Conservation (phyloP, 73 alveolate species). For the Tetrahymena malaccensis region DNA sequence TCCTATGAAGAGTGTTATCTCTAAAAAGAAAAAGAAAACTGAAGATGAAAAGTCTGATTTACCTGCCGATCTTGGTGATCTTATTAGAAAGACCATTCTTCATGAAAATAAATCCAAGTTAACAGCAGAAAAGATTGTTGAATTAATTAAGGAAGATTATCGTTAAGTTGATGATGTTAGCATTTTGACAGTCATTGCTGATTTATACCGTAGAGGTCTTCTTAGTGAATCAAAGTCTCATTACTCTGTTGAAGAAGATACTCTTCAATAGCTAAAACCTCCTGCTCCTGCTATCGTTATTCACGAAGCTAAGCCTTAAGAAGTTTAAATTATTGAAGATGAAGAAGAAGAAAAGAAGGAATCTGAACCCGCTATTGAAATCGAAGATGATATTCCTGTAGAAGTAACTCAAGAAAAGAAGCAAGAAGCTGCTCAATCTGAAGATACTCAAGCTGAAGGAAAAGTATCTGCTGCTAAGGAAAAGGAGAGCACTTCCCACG, state of each 20-base stretch:
- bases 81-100: background rate
- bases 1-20: background rate
- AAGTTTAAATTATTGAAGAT: background rate
- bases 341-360: background rate
- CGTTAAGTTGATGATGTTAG: background rate
- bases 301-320: background rate
- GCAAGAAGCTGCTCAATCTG: background rate
- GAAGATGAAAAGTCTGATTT: background rate
- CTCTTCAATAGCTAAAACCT: background rate
- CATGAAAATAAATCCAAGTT: background rate
- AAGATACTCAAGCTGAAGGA: background rate
- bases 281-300: background rate
- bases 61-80: background rate
- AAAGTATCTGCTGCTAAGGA: background rate
- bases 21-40: background rate
- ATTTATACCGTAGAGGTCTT: background rate
- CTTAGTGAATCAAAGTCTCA: background rate
- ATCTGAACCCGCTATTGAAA: background rate
- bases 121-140: background rate
- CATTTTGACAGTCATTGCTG: background rate
- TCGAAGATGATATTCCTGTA: background rate
- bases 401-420: background rate
- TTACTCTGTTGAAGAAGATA: background rate
- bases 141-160: background rate
- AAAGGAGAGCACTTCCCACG: background rate